phyloP scores from a whole-genome alignment of 1,284 basidiomycete genomes.

The Ustilago hordei region DNA sequence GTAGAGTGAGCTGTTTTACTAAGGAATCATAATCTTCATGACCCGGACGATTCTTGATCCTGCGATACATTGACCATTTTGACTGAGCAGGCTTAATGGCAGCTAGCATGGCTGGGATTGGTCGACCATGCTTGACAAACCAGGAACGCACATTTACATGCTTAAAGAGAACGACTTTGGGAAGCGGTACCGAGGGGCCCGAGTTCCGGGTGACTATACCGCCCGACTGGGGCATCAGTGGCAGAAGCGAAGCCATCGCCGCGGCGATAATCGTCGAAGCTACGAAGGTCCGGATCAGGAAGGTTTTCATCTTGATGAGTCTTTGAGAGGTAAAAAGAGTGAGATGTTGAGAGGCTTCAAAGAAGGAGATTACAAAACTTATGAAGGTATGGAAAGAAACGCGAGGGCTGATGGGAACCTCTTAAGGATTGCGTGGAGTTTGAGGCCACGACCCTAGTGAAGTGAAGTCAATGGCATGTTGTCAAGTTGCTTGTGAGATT shows the following conservation, averaged over 20 bases:
- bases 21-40: background rate
- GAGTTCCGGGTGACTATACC: background rate
- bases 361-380: too few species aligned
- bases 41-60: conserved; percentile 5
- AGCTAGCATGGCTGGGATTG: background rate
- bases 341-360: too few species aligned
- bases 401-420: too few species aligned
- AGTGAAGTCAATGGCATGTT: too few species aligned
- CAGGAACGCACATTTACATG: background rate
- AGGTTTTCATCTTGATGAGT: background rate
- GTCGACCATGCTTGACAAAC: background rate
- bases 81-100: background rate
- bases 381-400: too few species aligned
- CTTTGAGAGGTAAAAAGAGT: background rate
- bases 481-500: too few species aligned
- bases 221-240: background rate
- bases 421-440: too few species aligned
- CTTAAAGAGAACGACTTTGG: background rate
- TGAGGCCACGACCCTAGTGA: too few species aligned
- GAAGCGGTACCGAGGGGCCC: background rate
- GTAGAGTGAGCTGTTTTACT: background rate
- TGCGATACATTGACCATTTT: too few species aligned
- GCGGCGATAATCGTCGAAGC: too few species aligned
- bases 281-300: background rate
- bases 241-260: background rate